A percentile compares a stretch with the other conserved stretches of the same genome.
Conservation (phyloP, 2,329 filamentous ascomycete genomes). For the Trichocomaceae sp. region DNA sequence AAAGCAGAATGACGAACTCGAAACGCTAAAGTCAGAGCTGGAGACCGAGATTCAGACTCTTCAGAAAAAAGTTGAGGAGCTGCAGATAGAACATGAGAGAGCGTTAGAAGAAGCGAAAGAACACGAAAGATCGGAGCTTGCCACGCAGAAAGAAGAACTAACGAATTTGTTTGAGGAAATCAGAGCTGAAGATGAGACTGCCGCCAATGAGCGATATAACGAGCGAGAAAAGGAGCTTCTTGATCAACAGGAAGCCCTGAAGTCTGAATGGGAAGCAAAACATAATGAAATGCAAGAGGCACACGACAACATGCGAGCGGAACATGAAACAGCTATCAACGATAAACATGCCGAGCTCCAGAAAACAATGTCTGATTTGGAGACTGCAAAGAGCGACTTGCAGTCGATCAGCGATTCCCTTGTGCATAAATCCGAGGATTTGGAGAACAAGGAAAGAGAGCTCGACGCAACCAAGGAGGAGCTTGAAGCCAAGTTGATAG, state of each 20-base stretch:
- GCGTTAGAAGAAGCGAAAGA: conserved; percentile 29
- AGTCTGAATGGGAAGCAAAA: conserved; percentile 30
- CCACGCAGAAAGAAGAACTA: conserved; percentile 40
- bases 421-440: conserved; percentile 21
- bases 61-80: conserved; percentile 34
- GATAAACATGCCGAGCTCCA: conserved; percentile 24
- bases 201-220: conserved; percentile 31
- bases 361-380: conserved; percentile 28
- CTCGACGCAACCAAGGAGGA: conserved; percentile 23
- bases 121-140: conserved; percentile 29
- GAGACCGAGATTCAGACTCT: conserved; percentile 35
- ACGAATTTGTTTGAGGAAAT: conserved; percentile 45
- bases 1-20: conserved; percentile 40
- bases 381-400: conserved; percentile 29
- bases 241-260: conserved; percentile 31
- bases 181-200: conserved; percentile 36
- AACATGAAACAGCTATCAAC: conserved; percentile 27
- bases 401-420: conserved; percentile 23
- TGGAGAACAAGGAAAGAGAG: conserved; percentile 23
- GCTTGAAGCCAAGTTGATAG: conserved; percentile 16
- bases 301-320: conserved; percentile 29
- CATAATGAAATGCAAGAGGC: conserved; percentile 34
- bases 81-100: conserved; percentile 41
- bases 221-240: conserved; percentile 40
- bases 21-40: conserved; percentile 39